These are phyloP conservation scores for Allium fistulosum DNA, from an alignment of 106 monocot species.

Conservation along the genomic window DNA sequence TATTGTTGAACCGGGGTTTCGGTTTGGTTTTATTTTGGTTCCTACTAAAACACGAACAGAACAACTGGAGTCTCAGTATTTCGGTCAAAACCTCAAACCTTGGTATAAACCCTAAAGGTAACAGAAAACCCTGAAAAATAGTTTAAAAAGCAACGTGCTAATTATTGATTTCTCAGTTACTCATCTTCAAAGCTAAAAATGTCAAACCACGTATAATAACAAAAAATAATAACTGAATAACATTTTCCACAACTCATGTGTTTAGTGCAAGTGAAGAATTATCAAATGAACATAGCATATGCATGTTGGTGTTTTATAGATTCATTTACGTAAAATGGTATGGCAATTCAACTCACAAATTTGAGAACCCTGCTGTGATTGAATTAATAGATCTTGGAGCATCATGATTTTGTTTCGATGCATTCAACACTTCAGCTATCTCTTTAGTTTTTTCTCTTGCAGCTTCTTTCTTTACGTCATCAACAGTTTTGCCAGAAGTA, in stretches of 20 bases:
- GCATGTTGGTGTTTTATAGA: not conserved
- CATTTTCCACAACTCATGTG: not conserved
- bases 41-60: too few species aligned
- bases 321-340: not conserved
- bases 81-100: too few species aligned
- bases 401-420: slow-evolving; percentile 29
- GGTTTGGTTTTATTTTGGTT: too few species aligned
- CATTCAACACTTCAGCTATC: slow-evolving; percentile 21
- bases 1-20: too few species aligned
- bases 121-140: too few species aligned
- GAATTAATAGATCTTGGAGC: slow-evolving; percentile 8
- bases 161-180: not conserved
- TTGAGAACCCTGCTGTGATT: slow-evolving; percentile 17
- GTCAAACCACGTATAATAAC: not conserved
- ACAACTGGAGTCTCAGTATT: too few species aligned
- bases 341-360: slow-evolving; percentile 21
- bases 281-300: not conserved
- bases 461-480: slow-evolving; percentile 63
- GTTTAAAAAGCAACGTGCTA: not conserved
- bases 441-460: slow-evolving; percentile 51
- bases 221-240: not conserved
- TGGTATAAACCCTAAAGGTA: too few species aligned
- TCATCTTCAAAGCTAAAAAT: not conserved
- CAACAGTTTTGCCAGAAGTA: slow-evolving; percentile 67
- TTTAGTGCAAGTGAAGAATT: not conserved